phyloP scores from a whole-genome alignment of 1,284 basidiomycete species.

The Ceratobasidium sp. region DNA sequence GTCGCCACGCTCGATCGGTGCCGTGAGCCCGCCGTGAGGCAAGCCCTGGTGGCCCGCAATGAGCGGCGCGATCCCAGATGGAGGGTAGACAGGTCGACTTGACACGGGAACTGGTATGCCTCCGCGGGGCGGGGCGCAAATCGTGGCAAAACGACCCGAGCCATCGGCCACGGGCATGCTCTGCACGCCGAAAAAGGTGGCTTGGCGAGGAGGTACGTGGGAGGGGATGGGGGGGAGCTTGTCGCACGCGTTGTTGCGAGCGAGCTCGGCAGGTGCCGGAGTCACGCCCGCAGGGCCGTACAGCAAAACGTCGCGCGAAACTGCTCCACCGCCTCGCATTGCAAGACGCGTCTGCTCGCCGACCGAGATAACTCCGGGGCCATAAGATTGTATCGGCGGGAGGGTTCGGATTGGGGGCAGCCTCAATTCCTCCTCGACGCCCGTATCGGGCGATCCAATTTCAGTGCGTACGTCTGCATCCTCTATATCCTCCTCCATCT shows the following conservation, averaged over 20 bases:
- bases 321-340: not conserved
- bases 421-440: not conserved
- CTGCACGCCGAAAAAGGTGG: conserved; percentile 11
- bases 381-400: not conserved
- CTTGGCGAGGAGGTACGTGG: conserved; percentile 9
- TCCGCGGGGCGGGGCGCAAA: not conserved
- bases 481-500: not conserved
- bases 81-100: conserved; percentile 10
- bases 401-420: not conserved
- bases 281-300: conserved; percentile 33
- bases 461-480: not conserved
- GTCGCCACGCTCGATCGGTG: not conserved
- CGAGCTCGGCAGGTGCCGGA: conserved; percentile 17
- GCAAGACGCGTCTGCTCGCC: conserved; percentile 1
- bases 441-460: not conserved
- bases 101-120: not conserved
- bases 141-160: conserved; percentile 9
- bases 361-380: not conserved
- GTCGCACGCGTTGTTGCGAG: conserved; percentile 5
- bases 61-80: conserved; percentile 21
- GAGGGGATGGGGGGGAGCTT: conserved; percentile 14
- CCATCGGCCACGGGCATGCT: conserved; percentile 30
- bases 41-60: too few relatives aligned
- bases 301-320: conserved; percentile 2
- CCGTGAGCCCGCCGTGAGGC: conserved; percentile 26